Conservation (phyloP, 495 filamentous ascomycete genomes). For the Penicillium lividum region DNA sequence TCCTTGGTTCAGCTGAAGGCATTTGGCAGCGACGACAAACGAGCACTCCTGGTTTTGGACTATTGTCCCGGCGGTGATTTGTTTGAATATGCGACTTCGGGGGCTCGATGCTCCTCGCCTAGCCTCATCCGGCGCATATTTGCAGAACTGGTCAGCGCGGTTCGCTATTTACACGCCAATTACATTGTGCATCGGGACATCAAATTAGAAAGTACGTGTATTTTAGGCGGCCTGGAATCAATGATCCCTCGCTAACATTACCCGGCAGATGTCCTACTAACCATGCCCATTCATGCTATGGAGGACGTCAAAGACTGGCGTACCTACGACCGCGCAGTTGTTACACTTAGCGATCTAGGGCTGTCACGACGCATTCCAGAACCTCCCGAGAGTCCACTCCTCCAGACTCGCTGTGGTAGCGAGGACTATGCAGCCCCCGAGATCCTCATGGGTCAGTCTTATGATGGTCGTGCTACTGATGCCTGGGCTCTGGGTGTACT, state of each 20-base stretch:
- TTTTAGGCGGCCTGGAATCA: not conserved
- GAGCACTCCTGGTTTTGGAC: slow-evolving; percentile 80
- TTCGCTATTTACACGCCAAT: slow-evolving; percentile 79
- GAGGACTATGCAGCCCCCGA: slow-evolving; percentile 98
- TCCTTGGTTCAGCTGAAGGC: slow-evolving; percentile 87
- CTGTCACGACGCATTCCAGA: slow-evolving; percentile 80
- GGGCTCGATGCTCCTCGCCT: slow-evolving; percentile 63
- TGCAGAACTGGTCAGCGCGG: slow-evolving; percentile 80
- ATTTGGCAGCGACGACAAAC: slow-evolving; percentile 76
- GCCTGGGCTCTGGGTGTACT: slow-evolving; percentile 95
- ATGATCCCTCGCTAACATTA: not conserved
- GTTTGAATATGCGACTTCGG: slow-evolving; percentile 81
- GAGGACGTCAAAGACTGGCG: slow-evolving; percentile 59
- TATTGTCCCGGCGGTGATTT: slow-evolving; percentile 95
- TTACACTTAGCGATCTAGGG: slow-evolving; percentile 89
- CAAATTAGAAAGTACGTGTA: slow-evolving; percentile 87
- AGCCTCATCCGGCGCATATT: slow-evolving; percentile 81
- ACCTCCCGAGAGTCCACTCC: slow-evolving; percentile 65
- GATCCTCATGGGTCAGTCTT: slow-evolving; percentile 90
- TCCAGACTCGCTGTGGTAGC: slow-evolving; percentile 88
- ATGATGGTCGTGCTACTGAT: slow-evolving; percentile 90
- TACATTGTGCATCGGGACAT: slow-evolving; percentile 96
- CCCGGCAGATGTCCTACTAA: slow-evolving; percentile 80
- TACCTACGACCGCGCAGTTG: slow-evolving; percentile 73
- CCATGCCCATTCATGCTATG: slow-evolving; percentile 62